phyloP scores from a whole-genome alignment of 2,329 filamentous ascomycete species.

The Plectosphaerella sp. region DNA sequence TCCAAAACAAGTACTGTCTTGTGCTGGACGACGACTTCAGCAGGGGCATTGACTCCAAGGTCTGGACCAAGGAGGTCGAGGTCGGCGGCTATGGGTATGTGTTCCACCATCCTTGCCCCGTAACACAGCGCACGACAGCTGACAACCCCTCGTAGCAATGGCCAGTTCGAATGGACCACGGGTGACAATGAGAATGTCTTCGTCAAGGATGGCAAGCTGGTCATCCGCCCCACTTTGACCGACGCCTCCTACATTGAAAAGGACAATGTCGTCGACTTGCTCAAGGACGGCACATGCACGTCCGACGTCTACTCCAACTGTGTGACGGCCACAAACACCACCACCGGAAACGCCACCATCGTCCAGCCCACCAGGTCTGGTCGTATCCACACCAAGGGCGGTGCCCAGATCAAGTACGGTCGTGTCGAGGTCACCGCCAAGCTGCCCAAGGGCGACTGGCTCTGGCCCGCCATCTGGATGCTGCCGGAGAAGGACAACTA shows the following conservation, averaged over 20 bases:
- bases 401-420: constrained; percentile 72
- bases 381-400: constrained; percentile 70
- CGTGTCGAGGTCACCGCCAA: constrained; percentile 76
- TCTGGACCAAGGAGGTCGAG: constrained; percentile 74
- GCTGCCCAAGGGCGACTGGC: constrained; percentile 75
- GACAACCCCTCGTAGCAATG: constrained; percentile 50
- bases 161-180: constrained; percentile 77
- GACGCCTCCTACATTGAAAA: constrained; percentile 61
- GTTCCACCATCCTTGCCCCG: neutral
- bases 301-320: constrained; percentile 54
- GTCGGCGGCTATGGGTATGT: constrained; percentile 72
- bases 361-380: constrained; percentile 75
- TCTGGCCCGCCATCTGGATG: constrained; percentile 94
- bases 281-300: constrained; percentile 62
- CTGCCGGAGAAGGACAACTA: constrained; percentile 69
- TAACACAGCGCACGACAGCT: neutral
- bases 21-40: constrained; percentile 65
- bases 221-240: constrained; percentile 76
- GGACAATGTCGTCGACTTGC: constrained; percentile 65
- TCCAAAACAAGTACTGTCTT: constrained; percentile 69
- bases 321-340: constrained; percentile 68
- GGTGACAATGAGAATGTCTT: constrained; percentile 68
- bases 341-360: constrained; percentile 64
- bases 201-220: constrained; percentile 61
- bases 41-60: constrained; percentile 43